Conservation (phyloP, 495 filamentous ascomycete genomes). For the Amniculicola lignicola region DNA sequence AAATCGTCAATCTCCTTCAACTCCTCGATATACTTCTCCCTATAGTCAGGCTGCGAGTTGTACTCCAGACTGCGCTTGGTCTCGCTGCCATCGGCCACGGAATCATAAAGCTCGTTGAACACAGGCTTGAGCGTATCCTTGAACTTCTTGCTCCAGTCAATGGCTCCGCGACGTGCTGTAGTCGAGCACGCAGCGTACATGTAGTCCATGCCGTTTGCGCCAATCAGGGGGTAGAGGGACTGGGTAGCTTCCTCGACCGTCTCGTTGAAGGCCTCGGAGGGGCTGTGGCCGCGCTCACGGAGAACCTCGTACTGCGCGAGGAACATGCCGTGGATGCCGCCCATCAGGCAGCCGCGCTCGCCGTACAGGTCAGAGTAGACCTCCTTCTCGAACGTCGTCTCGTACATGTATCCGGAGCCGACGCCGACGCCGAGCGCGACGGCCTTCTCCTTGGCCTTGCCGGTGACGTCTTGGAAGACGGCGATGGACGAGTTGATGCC, state of each 20-base stretch:
- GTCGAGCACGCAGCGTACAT: constrained; percentile 99
- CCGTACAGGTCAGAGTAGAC: constrained; percentile 99
- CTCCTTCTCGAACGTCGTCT: constrained; percentile 99
- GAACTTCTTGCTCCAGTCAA: constrained; percentile 95
- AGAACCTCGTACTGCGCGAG: constrained; percentile 99
- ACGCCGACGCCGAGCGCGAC: constrained; percentile 94
- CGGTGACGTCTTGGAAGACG: constrained; percentile 97
- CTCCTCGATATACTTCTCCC: constrained; percentile 93
- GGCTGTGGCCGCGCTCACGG: constrained; percentile 93
- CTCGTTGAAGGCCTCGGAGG: constrained; percentile 99
- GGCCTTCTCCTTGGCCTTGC: constrained; percentile 97
- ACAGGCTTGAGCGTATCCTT: constrained; percentile 96
- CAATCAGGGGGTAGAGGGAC: constrained; percentile 94
- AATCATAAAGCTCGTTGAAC: constrained; percentile 93
- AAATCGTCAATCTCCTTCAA: constrained; percentile 92
- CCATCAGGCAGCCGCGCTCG: constrained; percentile 99
- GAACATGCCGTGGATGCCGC: constrained; percentile 99
- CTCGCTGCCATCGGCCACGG: constrained; percentile 83
- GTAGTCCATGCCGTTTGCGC: constrained; percentile 98
- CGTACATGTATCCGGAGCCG: constrained; percentile 96
- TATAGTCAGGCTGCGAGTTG: constrained; percentile 91
- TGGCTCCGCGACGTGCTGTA: constrained; percentile 94
- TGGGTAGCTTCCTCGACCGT: constrained; percentile 99
- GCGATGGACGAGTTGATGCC: constrained; percentile 99
- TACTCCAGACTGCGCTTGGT: constrained; percentile 91